Evolutionary conservation across 306 rosid species (phyloP).

Genomic region (Alnus rubra): DNA sequence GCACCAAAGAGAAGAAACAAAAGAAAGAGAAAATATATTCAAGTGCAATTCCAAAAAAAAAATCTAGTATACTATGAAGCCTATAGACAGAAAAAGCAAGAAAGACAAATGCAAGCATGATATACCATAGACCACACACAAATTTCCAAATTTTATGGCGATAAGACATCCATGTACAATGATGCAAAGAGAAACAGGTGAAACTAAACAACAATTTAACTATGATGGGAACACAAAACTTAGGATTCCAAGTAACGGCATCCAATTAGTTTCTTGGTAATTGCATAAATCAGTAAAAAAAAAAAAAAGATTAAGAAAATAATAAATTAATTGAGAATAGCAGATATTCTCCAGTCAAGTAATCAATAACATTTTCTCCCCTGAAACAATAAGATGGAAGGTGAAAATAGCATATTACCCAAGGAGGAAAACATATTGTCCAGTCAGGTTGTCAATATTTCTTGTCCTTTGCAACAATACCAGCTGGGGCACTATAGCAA

Average conservation of each 20-base stretch:
- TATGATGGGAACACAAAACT: not conserved
- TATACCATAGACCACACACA: not conserved
- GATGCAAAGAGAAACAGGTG: not conserved
- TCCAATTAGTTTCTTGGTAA: not conserved
- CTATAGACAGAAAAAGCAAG: not conserved
- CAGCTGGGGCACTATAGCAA: constrained; percentile 58
- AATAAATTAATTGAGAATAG: not conserved
- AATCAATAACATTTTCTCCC: not conserved
- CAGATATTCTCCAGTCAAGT: not conserved
- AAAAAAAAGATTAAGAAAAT: too few species aligned
- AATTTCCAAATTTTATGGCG: not conserved
- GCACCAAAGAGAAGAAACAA: too few species aligned
- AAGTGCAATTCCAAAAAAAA: not conserved
- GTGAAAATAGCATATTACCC: constrained; percentile 38
- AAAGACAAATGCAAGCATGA: not conserved
- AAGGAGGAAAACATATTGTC: constrained; percentile 58
- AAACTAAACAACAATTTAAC: not conserved
- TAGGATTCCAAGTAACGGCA: too few species aligned
- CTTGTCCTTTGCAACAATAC: constrained; percentile 55
- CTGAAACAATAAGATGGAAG: not conserved
- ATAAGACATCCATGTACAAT: too few species aligned
- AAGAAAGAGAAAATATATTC: not conserved
- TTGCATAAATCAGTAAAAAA: not conserved
- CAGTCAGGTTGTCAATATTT: constrained; percentile 59
- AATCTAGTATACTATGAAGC: too few species aligned